A percentile compares a stretch with the other conserved stretches of the same genome.
These are phyloP conservation scores for Chaetothyriales sp. DNA, from an alignment of 2,329 filamentous ascomycete genomes.

Conservation along the genomic window DNA sequence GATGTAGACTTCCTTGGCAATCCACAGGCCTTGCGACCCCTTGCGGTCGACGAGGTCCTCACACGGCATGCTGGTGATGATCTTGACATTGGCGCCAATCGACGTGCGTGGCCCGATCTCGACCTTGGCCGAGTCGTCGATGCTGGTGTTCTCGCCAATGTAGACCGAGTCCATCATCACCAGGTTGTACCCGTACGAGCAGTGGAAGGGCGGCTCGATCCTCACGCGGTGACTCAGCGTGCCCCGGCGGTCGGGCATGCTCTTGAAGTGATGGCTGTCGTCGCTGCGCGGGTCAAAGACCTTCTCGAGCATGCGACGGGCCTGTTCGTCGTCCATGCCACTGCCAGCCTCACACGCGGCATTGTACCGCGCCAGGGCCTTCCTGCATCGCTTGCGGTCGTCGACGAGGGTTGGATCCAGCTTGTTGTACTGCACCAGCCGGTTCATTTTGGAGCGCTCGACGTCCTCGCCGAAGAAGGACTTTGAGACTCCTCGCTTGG, in stretches of 20 bases:
- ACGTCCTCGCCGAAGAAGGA: slow-evolving; percentile 33
- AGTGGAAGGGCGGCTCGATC: slow-evolving; percentile 79
- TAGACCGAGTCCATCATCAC: slow-evolving; percentile 71
- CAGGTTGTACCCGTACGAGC: slow-evolving; percentile 94
- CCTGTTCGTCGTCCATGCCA: slow-evolving; percentile 43
- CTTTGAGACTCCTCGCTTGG: slow-evolving; percentile 7
- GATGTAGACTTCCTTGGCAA: slow-evolving; percentile 60
- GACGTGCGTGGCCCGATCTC: slow-evolving; percentile 56
- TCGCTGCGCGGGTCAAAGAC: slow-evolving; percentile 55
- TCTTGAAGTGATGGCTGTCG: slow-evolving; percentile 53
- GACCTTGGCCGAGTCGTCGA: slow-evolving; percentile 76
- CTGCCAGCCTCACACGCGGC: slow-evolving; percentile 56
- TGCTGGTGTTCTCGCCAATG: slow-evolving; percentile 69
- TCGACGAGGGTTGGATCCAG: slow-evolving; percentile 64
- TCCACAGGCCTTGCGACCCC: slow-evolving; percentile 58
- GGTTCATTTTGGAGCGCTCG: slow-evolving; percentile 85
- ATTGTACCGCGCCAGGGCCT: slow-evolving; percentile 75
- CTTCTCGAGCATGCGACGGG: slow-evolving; percentile 39
- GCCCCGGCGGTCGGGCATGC: slow-evolving; percentile 31
- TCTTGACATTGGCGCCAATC: slow-evolving; percentile 73
- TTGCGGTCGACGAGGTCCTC: slow-evolving; percentile 60
- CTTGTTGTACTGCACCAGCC: slow-evolving; percentile 63
- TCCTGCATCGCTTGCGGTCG: slow-evolving; percentile 73
- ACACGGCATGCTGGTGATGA: slow-evolving; percentile 62
- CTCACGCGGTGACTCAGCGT: slow-evolving; percentile 60